Percentiles rank a stretch among this genome's conserved stretches.
Evolutionary conservation across 73 alveolate species (phyloP).

Genomic region (Tetrahymena borealis): DNA sequence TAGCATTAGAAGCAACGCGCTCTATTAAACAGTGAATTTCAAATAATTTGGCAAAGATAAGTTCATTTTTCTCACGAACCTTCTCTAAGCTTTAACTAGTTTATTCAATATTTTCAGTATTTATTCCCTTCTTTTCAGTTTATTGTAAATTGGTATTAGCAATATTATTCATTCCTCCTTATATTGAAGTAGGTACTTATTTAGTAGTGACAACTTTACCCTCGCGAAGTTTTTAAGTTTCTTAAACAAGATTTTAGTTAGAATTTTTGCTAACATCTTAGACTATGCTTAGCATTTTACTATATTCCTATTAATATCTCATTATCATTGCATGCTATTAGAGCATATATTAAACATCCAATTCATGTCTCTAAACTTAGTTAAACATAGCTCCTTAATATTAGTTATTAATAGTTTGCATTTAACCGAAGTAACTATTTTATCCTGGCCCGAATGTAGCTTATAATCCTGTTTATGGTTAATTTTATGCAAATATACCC

Average conservation of each 20-base stretch:
- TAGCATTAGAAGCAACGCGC: neutral
- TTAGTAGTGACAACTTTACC: neutral
- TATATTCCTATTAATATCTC: neutral
- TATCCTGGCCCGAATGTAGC: neutral
- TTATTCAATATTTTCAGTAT: neutral
- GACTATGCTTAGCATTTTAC: neutral
- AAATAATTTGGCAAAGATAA: neutral
- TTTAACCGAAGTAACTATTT: neutral
- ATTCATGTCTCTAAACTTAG: neutral
- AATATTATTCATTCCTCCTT: neutral
- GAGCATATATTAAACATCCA: neutral
- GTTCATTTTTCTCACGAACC: neutral
- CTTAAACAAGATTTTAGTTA: neutral
- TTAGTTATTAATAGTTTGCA: neutral
- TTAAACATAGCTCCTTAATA: neutral
- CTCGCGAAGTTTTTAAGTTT: neutral
- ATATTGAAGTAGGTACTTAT: neutral
- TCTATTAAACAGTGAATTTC: neutral
- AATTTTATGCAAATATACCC: neutral
- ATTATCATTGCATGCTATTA: neutral
- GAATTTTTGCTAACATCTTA: neutral
- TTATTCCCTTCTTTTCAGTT: neutral
- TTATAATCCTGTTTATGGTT: neutral
- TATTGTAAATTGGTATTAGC: neutral
- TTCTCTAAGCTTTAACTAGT: neutral